phyloP scores from a whole-genome alignment of 495 filamentous ascomycete species.

The Hyaloscypha bicolor region DNA sequence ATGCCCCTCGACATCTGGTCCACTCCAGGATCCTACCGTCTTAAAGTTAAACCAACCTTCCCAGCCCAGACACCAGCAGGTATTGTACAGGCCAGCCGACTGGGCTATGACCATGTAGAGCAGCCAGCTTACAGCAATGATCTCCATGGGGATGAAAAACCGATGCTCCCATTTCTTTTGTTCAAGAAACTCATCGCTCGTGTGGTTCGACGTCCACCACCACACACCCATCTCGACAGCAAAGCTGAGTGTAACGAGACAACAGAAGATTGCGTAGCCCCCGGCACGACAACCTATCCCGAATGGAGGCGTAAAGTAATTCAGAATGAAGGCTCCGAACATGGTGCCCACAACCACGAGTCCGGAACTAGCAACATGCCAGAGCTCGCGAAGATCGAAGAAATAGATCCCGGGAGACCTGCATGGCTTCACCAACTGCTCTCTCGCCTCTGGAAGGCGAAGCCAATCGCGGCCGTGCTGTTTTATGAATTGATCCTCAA shows the following conservation, averaged over 20 bases:
- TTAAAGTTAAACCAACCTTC: not conserved
- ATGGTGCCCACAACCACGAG: not conserved
- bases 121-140: not conserved
- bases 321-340: not conserved
- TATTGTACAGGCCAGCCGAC: slow-evolving; percentile 3
- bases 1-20: not conserved
- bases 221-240: not conserved
- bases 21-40: not conserved
- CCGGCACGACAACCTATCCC: slow-evolving; percentile 1
- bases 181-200: not conserved
- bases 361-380: not conserved
- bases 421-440: not conserved
- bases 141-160: slow-evolving; percentile 4
- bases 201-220: not conserved
- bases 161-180: not conserved
- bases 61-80: slow-evolving; percentile 7
- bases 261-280: not conserved
- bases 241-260: not conserved
- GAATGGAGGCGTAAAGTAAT: not conserved
- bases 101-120: slow-evolving; percentile 1
- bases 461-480: no score
- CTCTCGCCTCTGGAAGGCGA: no score
- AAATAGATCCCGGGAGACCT: not conserved
- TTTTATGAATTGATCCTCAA: not conserved
- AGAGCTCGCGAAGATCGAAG: slow-evolving; percentile 1